These are phyloP conservation scores for Candida boleticola DNA, from an alignment of 805 yeast species.

Conservation along the genomic window DNA sequence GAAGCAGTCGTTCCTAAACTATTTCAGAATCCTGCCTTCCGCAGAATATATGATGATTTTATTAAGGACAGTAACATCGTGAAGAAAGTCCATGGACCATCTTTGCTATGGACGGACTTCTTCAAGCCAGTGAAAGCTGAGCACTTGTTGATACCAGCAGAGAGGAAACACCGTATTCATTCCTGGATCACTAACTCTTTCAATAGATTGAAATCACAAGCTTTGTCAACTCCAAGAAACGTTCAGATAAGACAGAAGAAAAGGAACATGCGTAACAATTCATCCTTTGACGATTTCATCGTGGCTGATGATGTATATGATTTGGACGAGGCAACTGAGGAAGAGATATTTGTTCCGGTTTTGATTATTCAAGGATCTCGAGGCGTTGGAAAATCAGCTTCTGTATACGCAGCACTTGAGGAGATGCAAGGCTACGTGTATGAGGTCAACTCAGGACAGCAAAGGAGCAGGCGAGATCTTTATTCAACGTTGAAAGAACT, in stretches of 20 bases:
- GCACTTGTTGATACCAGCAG: slow-evolving; percentile 32
- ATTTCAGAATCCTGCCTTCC: background rate
- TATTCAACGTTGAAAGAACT: slow-evolving; percentile 66
- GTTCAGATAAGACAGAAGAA: slow-evolving; percentile 24
- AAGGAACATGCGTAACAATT: slow-evolving; percentile 12
- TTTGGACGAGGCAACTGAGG: slow-evolving; percentile 26
- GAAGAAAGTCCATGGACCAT: background rate
- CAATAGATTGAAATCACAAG: slow-evolving; percentile 23
- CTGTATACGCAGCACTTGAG: slow-evolving; percentile 65
- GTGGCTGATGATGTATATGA: slow-evolving; percentile 30
- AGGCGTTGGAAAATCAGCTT: slow-evolving; percentile 77
- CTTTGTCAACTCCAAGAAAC: slow-evolving; percentile 32
- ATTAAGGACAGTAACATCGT: slow-evolving; percentile 1
- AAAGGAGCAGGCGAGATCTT: slow-evolving; percentile 71
- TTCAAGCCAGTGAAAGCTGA: slow-evolving; percentile 38
- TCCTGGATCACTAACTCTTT: slow-evolving; percentile 45
- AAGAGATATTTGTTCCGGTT: slow-evolving; percentile 54
- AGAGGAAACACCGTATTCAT: slow-evolving; percentile 21
- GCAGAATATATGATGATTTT: slow-evolving; percentile 10
- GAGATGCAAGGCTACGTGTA: slow-evolving; percentile 69
- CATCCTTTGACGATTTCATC: slow-evolving; percentile 35
- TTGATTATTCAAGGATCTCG: slow-evolving; percentile 65
- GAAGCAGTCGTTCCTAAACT: background rate
- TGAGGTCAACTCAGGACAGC: slow-evolving; percentile 76
- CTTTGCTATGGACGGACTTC: slow-evolving; percentile 41